Evolutionary conservation across 2,329 filamentous ascomycete genomes (phyloP), one percentile per base, ranked within the genome.

Genomic region (Epichloe glyceriae): DNA sequence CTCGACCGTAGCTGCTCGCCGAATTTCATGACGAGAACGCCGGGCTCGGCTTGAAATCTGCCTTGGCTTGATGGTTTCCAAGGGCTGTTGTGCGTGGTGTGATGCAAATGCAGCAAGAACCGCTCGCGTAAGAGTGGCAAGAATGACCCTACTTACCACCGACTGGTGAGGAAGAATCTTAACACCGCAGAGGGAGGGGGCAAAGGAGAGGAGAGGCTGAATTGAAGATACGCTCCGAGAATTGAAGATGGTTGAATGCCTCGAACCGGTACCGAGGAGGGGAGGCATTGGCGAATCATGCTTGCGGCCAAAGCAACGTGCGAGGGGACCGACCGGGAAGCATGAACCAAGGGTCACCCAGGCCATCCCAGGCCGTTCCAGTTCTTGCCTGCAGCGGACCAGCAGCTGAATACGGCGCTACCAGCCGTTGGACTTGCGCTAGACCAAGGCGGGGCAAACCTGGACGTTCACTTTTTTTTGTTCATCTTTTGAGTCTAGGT

Each of bases 1-100:
- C 90, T 96, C 62, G 88, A 91, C 57, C 88, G 88, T 63, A 98
- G 82, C 77, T 98, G 90, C 71, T 96, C 88, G 67, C 93, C 93
- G 76, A 97, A 98, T 77, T 84, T 84, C 80, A 84, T 84, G 72
- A 78, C 72, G 70, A 80, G 65, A 56, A 74, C 66, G 53, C 77
- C 76, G 43, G 75, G 78, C 35, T 64, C 63, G 56, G 71, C 65
- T 56, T 60, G 65, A 61, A 64, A 67, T 47, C 47, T 58, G 50
- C 57, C 56, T 48, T 53, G 50, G 57, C 60, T 64, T 52, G 60
- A 63, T 53, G 65, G 62, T 57, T 67, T 66, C 69, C 73, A 74
- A 56, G 63, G 63, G 57, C 60, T 68, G 56, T 64, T 62, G 58
- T 63, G 67, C 55, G 68, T 70, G 22, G 22, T 2, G 39, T 30